Base-by-base conservation (phyloP, 2,329 filamentous ascomycete genomes). In the Trichoderma oligosporum region DNA sequence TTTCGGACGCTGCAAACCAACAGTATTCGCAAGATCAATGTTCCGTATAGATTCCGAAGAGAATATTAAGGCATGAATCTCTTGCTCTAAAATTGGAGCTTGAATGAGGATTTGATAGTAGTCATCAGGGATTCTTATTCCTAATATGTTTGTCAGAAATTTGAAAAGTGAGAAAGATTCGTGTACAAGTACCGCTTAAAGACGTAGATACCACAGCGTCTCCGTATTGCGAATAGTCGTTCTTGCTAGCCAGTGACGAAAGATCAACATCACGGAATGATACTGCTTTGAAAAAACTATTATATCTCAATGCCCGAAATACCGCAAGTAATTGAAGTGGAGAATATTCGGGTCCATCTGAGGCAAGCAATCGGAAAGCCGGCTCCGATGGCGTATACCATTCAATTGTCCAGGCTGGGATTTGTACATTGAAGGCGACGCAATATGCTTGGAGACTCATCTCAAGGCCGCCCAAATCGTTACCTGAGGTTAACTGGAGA, bases 231-330 rank as follows among this genome's bases (percentile, higher is more conserved):
- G 71, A 65, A 41, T 74, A 73, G 59, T 83, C 81, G 45, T 73
- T 73, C 46, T 67, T 72, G 35, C 68, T 68, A 27, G 65, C 66
- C 11, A 74, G 63, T 7, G 70, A 63, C 1, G 74, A 75, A 18
- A 84, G 70, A 61, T 82, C 77, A 12, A 83, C 73, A 52, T 79
- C 74, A 8, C 72, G 68, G 60, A 84, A 82, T 1, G 79, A 83
- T n/a, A 84, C 67, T 0, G 80, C 78, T 58, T 78, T 80, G 68
- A 84, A 83, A 62, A 79, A 83, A 61, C 80, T 81, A 54, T 84
- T 84, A 65, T 82, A 84, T 8, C 81, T 74, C 58, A 83, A 67
- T 1, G 81, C 79, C 4, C 80, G 76, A 62, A 83, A 76, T 1
- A 83, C 76, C 8, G 81, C 81, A n/a, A 84, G 67, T 3, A 84